phyloP scores from a whole-genome alignment of 352 stramenopile genomes.

The Phytophthora idaei region DNA sequence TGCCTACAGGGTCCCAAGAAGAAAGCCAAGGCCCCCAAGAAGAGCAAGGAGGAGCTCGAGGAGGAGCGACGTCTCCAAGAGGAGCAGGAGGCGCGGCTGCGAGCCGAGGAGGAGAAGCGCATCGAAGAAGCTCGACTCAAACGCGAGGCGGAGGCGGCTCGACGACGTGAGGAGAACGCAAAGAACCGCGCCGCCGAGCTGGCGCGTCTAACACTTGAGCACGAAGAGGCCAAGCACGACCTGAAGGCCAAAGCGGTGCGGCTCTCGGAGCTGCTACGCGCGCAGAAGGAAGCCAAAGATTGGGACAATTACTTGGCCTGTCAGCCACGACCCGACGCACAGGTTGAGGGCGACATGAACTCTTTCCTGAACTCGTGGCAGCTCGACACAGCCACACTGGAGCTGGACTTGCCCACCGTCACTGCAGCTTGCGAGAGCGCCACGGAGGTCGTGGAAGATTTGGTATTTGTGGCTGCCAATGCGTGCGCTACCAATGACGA shows the following conservation, averaged over 20 bases:
- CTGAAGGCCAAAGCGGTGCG: slow-evolving; percentile 66
- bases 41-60: slow-evolving; percentile 83
- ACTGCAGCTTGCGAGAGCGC: slow-evolving; percentile 57
- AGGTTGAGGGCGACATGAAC: slow-evolving; percentile 81
- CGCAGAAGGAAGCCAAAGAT: slow-evolving; percentile 69
- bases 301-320: slow-evolving; percentile 83
- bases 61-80: slow-evolving; percentile 77
- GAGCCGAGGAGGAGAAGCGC: slow-evolving; percentile 72
- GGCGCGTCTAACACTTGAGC: slow-evolving; percentile 56
- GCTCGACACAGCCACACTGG: slow-evolving; percentile 53
- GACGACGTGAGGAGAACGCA: slow-evolving; percentile 66
- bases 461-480: slow-evolving; percentile 60
- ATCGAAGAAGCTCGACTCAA: slow-evolving; percentile 70
- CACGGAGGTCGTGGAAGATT: slow-evolving; percentile 65
- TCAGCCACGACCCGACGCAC: slow-evolving; percentile 66
- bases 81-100: slow-evolving; percentile 65
- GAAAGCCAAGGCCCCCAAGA: slow-evolving; percentile 79
- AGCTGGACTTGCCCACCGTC: slow-evolving; percentile 44
- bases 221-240: slow-evolving; percentile 55
- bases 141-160: slow-evolving; percentile 60
- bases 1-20: slow-evolving; percentile 69
- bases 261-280: slow-evolving; percentile 62
- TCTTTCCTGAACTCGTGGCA: slow-evolving; percentile 83
- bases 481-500: slow-evolving; percentile 62
- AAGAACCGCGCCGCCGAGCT: slow-evolving; percentile 72